Percentiles rank a stretch among this genome's conserved stretches.
Conservation (phyloP, 331 rosid species). For the Pyracantha coccinea region DNA sequence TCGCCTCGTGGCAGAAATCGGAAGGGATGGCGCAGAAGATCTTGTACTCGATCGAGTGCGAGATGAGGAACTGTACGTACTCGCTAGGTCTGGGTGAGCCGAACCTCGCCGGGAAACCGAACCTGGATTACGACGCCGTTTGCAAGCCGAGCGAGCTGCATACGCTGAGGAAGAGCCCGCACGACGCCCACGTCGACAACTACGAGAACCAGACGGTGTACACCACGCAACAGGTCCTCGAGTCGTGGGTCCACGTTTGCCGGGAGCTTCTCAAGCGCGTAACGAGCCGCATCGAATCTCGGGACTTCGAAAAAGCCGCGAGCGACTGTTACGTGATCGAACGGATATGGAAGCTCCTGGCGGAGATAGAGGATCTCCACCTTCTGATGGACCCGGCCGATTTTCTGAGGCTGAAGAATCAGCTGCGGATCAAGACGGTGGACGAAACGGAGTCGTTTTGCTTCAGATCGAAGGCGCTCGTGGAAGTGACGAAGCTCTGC, state of each 20-base stretch:
- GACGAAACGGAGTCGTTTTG: slow-evolving; percentile 60
- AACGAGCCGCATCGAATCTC: slow-evolving; percentile 25
- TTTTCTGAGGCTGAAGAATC: slow-evolving; percentile 58
- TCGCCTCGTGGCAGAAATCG: slow-evolving; percentile 71
- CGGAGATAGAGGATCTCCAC: slow-evolving; percentile 63
- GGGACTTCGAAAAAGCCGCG: slow-evolving; percentile 42
- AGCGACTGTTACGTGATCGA: slow-evolving; percentile 56
- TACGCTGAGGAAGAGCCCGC: slow-evolving; percentile 36
- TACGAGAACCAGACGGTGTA: slow-evolving; percentile 62
- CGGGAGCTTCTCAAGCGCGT: slow-evolving; percentile 41
- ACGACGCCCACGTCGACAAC: slow-evolving; percentile 24
- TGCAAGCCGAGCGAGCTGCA: slow-evolving; percentile 66
- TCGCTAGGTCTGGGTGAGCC: slow-evolving; percentile 77
- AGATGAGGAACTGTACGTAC: slow-evolving; percentile 65
- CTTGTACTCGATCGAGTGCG: slow-evolving; percentile 48
- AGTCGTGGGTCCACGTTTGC: slow-evolving; percentile 50
- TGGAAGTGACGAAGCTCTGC: slow-evolving; percentile 49
- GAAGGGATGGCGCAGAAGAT: slow-evolving; percentile 46
- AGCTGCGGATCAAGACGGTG: slow-evolving; percentile 22
- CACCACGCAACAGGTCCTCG: slow-evolving; percentile 73
- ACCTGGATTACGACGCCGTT: slow-evolving; percentile 67
- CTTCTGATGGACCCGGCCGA: slow-evolving; percentile 84
- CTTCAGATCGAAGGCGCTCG: slow-evolving; percentile 63
- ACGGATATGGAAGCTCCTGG: slow-evolving; percentile 64
- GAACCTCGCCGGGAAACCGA: slow-evolving; percentile 51